phyloP scores from a whole-genome alignment of 495 filamentous ascomycete genomes.

The Apodospora peruviana region DNA sequence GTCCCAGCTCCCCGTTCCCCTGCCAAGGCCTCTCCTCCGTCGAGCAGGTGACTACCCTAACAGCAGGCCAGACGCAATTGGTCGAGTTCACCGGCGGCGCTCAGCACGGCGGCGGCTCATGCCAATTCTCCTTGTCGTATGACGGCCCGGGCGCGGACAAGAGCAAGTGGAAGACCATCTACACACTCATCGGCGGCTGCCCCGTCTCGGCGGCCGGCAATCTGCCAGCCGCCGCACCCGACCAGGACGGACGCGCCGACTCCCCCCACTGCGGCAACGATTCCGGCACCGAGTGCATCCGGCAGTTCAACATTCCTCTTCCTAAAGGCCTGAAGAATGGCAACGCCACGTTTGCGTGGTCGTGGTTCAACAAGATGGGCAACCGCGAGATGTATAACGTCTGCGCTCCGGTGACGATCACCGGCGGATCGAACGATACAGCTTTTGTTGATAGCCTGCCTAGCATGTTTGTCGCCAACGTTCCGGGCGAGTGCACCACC shows the following conservation, averaged over 20 bases:
- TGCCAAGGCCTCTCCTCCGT: slow-evolving; percentile 53
- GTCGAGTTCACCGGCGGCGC: slow-evolving; percentile 57
- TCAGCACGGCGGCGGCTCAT: slow-evolving; percentile 78
- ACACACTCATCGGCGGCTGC: slow-evolving; percentile 72
- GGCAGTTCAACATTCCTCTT: slow-evolving; percentile 41
- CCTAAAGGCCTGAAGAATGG: slow-evolving; percentile 52
- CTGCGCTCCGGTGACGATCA: slow-evolving; percentile 69
- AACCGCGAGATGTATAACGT: slow-evolving; percentile 83
- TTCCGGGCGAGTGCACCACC: slow-evolving; percentile 25
- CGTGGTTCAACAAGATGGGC: slow-evolving; percentile 86
- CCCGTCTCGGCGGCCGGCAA: slow-evolving; percentile 44
- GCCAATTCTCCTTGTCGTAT: slow-evolving; percentile 75
- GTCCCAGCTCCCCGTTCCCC: slow-evolving; percentile 67
- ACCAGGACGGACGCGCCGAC: slow-evolving; percentile 16
- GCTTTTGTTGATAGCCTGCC: slow-evolving; percentile 38
- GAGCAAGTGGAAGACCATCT: slow-evolving; percentile 67
- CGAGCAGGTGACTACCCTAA: slow-evolving; percentile 31
- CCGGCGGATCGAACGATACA: slow-evolving; percentile 22
- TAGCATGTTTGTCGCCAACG: slow-evolving; percentile 55
- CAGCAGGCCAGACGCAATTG: slow-evolving; percentile 43
- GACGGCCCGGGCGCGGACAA: slow-evolving; percentile 53
- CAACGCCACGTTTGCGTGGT: slow-evolving; percentile 69
- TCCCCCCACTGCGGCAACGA: slow-evolving; percentile 20
- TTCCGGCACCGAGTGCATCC: slow-evolving; percentile 20
- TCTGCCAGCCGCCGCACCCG: slow-evolving; percentile 24